These are phyloP conservation scores for Dendrocalamus latiflorus DNA, from an alignment of 202 grass and related monocot species.

Conservation along the genomic window DNA sequence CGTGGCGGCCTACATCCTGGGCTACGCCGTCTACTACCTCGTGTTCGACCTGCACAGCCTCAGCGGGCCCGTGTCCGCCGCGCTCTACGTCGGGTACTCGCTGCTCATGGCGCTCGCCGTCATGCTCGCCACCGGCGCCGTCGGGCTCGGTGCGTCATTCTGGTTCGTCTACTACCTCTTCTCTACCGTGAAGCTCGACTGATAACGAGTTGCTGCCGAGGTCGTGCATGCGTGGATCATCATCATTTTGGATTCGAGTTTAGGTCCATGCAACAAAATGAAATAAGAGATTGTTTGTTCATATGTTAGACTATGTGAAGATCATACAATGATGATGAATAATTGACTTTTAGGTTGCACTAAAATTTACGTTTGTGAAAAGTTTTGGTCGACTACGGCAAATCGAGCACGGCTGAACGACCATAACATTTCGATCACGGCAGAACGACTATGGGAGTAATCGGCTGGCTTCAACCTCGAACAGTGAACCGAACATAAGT, in stretches of 20 bases:
- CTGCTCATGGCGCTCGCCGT: conserved; percentile 51
- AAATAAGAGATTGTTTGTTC: background rate
- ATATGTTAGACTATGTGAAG: background rate
- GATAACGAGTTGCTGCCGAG: background rate
- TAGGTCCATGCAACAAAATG: background rate
- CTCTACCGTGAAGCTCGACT: conserved; percentile 50
- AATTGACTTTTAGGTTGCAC: too few species aligned
- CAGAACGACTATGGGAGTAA: too few species aligned
- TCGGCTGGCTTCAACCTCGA: too few species aligned
- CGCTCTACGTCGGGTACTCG: conserved; percentile 46
- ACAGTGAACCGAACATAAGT: too few species aligned
- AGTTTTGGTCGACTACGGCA: too few species aligned
- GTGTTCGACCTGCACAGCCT: conserved; percentile 56
- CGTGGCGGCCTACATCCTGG: conserved; percentile 34
- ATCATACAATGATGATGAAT: too few species aligned
- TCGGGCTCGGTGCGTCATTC: conserved; percentile 42
- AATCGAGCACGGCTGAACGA: too few species aligned
- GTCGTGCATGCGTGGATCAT: background rate
- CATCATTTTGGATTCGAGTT: background rate
- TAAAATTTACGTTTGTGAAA: too few species aligned
- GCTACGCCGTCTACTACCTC: conserved; percentile 46
- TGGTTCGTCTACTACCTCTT: conserved; percentile 52
- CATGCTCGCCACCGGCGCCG: conserved; percentile 57
- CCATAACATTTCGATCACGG: too few species aligned
- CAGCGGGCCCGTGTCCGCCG: conserved; percentile 36